These are phyloP conservation scores for Aureobasidium sp. DNA, from an alignment of 2,329 filamentous ascomycete genomes.

Conservation along the genomic window DNA sequence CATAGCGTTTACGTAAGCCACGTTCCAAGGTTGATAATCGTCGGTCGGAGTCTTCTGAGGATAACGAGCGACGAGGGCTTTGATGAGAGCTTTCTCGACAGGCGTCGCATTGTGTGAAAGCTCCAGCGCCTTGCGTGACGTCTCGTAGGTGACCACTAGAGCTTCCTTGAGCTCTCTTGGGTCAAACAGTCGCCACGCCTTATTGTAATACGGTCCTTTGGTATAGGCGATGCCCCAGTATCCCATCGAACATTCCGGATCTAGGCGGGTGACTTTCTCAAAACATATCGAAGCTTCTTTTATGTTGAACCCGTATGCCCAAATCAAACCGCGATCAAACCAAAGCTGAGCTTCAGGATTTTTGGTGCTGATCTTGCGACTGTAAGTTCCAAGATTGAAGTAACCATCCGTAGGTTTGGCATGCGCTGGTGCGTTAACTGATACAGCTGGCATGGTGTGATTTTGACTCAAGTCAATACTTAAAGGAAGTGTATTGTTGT, in stretches of 20 bases:
- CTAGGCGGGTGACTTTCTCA: constrained; percentile 46
- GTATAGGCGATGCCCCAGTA: constrained; percentile 65
- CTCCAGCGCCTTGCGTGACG: constrained; percentile 37
- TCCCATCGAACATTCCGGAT: constrained; percentile 51
- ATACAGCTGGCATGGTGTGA: neutral
- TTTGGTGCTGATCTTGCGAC: constrained; percentile 46
- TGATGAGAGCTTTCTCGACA: constrained; percentile 54
- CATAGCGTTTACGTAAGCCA: constrained; percentile 56
- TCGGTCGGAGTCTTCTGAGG: constrained; percentile 28
- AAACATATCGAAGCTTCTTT: constrained; percentile 61
- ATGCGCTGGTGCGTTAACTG: neutral
- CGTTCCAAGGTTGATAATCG: constrained; percentile 41
- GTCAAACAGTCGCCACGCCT: constrained; percentile 66
- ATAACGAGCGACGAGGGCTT: constrained; percentile 54
- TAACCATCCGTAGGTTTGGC: constrained; percentile 17
- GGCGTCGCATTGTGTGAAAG: constrained; percentile 31
- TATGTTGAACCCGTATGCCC: constrained; percentile 70
- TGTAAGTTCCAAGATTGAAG: constrained; percentile 52
- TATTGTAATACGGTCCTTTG: constrained; percentile 70
- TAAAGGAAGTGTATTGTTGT: neutral
- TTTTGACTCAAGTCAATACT: too few species aligned
- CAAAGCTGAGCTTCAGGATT: constrained; percentile 49
- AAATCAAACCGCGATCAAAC: constrained; percentile 65
- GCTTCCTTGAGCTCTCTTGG: constrained; percentile 47
- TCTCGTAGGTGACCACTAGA: constrained; percentile 40